phyloP scores from a whole-genome alignment of 129 eudicot species.

The Pulicaria dysenterica region DNA sequence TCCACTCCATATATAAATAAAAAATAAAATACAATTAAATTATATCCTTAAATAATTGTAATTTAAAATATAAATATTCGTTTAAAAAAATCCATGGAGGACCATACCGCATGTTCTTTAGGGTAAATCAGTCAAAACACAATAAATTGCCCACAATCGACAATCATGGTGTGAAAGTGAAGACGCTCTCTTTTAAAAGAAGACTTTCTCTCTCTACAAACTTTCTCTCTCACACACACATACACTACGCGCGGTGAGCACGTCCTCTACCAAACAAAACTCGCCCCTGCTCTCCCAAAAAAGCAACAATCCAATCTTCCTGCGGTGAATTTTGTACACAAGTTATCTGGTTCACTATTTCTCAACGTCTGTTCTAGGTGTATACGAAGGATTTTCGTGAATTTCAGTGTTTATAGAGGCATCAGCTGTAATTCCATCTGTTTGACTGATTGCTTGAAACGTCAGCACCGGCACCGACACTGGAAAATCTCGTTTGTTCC shows the following conservation, averaged over 20 bases:
- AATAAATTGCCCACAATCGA: conserved; percentile 9
- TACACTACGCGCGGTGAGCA: conserved; percentile 29
- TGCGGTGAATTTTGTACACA: conserved; percentile 24
- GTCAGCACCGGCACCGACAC: conserved; percentile 41
- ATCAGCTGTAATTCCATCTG: conserved; percentile 3
- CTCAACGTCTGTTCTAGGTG: neutral
- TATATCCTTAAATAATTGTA: neutral
- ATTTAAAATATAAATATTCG: conserved; percentile 22
- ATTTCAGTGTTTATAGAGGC: neutral
- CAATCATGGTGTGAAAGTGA: conserved; percentile 18
- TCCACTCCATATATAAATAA: neutral
- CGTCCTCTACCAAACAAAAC: conserved; percentile 36
- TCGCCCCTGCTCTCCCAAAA: conserved; percentile 21
- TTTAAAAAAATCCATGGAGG: conserved; percentile 30
- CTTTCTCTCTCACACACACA: conserved; percentile 33
- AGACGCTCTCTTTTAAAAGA: neutral
- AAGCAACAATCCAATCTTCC: conserved; percentile 26
- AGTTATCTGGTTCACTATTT: conserved; percentile 10
- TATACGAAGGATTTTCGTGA: neutral
- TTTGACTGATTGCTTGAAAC: conserved; percentile 29
- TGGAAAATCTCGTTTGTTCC: neutral
- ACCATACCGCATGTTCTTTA: conserved; percentile 30
- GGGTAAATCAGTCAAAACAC: conserved; percentile 17
- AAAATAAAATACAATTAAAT: neutral
- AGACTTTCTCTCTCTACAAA: conserved; percentile 24